Conservation (phyloP, 306 rosid genomes). For the Datisca glomerata region DNA sequence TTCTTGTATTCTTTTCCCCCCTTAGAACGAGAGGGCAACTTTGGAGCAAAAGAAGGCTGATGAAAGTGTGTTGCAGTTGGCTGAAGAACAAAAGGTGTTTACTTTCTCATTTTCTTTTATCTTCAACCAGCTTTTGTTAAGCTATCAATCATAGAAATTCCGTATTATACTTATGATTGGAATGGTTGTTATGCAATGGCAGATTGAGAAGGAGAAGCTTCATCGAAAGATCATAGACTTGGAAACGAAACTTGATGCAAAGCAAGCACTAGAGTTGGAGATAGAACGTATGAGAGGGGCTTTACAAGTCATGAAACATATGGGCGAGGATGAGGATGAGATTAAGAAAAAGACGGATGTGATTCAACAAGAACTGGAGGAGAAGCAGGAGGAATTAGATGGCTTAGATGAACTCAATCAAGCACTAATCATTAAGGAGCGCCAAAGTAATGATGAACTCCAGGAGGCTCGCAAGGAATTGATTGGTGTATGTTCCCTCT, state of each 20-base stretch:
- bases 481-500: conserved; percentile 28
- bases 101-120: not conserved
- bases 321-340: conserved; percentile 44
- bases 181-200: conserved; percentile 9
- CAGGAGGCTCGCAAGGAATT: conserved; percentile 75
- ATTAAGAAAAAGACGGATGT: conserved; percentile 38
- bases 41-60: conserved; percentile 57
- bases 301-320: conserved; percentile 54
- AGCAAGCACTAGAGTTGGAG: conserved; percentile 55
- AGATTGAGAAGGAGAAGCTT: conserved; percentile 55
- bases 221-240: conserved; percentile 38
- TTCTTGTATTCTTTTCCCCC: no score
- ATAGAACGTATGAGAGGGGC: conserved; percentile 63
- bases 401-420: conserved; percentile 27
- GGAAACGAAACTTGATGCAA: conserved; percentile 58
- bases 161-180: conserved; percentile 2
- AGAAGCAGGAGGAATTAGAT: conserved; percentile 51
- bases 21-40: conserved; percentile 57
- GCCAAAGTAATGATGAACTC: conserved; percentile 60
- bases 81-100: conserved; percentile 52
- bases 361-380: conserved; percentile 27
- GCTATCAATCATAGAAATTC: not conserved
- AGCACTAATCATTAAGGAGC: conserved; percentile 43
- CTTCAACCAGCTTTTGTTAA: not conserved
- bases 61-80: conserved; percentile 40